A percentile compares a stretch with the other conserved stretches of the same genome.
Conservation (phyloP, 768 basidiomycete species). For the Cantharellus anzutake region DNA sequence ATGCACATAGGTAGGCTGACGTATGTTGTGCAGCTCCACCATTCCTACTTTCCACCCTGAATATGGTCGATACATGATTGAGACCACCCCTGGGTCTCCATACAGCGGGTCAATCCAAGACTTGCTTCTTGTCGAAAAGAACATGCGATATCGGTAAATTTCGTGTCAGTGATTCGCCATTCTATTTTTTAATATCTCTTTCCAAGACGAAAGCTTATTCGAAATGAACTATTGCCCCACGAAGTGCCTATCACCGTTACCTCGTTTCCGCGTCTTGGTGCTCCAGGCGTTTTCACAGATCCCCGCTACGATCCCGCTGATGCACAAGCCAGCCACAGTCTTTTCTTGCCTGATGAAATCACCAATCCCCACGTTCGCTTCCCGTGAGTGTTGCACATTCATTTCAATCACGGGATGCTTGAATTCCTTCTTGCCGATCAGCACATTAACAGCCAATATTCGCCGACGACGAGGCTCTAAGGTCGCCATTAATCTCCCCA, state of each 20-base stretch:
- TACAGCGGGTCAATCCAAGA: constrained; percentile 79
- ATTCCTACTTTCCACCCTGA: constrained; percentile 94
- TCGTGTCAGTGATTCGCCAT: not conserved
- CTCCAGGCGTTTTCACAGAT: constrained; percentile 78
- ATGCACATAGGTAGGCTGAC: not conserved
- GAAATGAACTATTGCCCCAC: constrained; percentile 61
- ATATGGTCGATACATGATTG: constrained; percentile 97
- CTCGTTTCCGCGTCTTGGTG: constrained; percentile 86
- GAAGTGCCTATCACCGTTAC: constrained; percentile 88
- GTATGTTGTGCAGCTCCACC: constrained; percentile 27
- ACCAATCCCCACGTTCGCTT: constrained; percentile 96
- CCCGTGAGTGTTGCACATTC: constrained; percentile 71
- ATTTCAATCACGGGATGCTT: constrained; percentile 68
- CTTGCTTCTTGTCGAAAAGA: constrained; percentile 73
- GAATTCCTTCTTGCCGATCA: constrained; percentile 16
- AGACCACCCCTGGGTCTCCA: constrained; percentile 90
- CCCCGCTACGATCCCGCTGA: constrained; percentile 59
- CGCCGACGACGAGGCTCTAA: constrained; percentile 77
- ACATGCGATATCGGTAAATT: constrained; percentile 81
- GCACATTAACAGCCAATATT: constrained; percentile 95
- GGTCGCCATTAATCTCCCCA: constrained; percentile 85
- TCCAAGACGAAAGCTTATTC: constrained; percentile 60
- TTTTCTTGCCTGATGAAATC: constrained; percentile 89
- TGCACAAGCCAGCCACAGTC: constrained; percentile 74
- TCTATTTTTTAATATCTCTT: not conserved